Conservation (phyloP, 768 basidiomycete genomes). For the Lactarius akahatsu region DNA sequence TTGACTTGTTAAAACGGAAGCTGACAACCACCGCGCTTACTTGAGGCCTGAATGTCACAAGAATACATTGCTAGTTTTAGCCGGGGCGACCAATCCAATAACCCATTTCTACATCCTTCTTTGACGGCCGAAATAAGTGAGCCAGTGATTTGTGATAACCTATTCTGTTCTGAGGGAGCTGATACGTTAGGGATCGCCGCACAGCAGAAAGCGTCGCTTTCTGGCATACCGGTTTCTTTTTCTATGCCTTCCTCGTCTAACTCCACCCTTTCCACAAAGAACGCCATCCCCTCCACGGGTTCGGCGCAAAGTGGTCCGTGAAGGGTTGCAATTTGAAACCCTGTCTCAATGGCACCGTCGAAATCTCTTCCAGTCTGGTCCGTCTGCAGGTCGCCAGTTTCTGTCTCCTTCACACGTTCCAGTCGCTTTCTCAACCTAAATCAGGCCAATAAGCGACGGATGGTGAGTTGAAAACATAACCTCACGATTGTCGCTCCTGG, state of each 20-base stretch:
- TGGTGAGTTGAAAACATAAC: constrained; percentile 27
- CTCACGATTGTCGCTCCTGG: constrained; percentile 54
- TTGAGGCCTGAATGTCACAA: constrained; percentile 97
- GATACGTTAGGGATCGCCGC: constrained; percentile 25
- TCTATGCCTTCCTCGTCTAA: constrained; percentile 59
- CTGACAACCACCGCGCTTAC: constrained; percentile 48
- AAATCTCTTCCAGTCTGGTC: constrained; percentile 50
- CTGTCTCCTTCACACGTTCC: constrained; percentile 38
- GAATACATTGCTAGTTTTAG: constrained; percentile 98
- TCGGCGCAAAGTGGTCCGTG: constrained; percentile 96
- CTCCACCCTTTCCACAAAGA: constrained; percentile 77
- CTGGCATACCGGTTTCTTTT: constrained; percentile 61
- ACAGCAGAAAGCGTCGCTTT: constrained; percentile 12
- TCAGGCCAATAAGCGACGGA: constrained; percentile 18
- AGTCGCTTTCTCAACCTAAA: constrained; percentile 54
- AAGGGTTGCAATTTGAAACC: constrained; percentile 92
- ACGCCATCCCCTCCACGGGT: constrained; percentile 90
- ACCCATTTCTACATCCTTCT: constrained; percentile 85
- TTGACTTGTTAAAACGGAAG: constrained; percentile 4
- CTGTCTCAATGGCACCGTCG: constrained; percentile 82
- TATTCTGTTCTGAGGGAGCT: constrained; percentile 60
- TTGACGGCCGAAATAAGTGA: constrained; percentile 85
- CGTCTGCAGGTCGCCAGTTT: constrained; percentile 31
- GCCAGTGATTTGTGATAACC: constrained; percentile 82
- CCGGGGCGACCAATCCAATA: constrained; percentile 97